These are phyloP conservation scores for Sphaerulina vaccinii DNA, from an alignment of 2,329 filamentous ascomycete genomes.

Conservation along the genomic window DNA sequence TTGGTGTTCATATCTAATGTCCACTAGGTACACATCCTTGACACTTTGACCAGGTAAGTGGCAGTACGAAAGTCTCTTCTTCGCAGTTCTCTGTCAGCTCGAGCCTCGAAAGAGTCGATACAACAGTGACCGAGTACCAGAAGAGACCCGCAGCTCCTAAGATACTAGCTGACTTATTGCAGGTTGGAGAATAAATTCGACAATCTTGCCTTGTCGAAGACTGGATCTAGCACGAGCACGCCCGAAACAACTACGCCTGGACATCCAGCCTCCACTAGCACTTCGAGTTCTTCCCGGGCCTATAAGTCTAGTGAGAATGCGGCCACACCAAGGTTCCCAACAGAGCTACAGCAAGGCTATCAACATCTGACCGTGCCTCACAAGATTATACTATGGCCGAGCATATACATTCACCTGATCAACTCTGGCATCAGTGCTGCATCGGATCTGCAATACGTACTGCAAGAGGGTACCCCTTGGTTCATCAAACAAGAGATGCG, in stretches of 20 bases:
- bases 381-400: constrained; percentile 53
- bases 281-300: constrained; percentile 14
- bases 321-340: constrained; percentile 16
- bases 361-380: constrained; percentile 46
- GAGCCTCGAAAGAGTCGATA: too few species aligned
- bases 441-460: constrained; percentile 38
- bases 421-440: constrained; percentile 37
- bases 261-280: constrained; percentile 12
- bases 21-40: constrained; percentile 61
- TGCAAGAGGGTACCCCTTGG: constrained; percentile 43
- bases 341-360: constrained; percentile 25
- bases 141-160: too few species aligned
- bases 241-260: constrained; percentile 21
- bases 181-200: constrained; percentile 59
- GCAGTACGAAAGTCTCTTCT: too few species aligned
- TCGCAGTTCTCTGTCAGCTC: too few species aligned
- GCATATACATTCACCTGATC: constrained; percentile 39
- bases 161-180: too few species aligned
- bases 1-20: too few species aligned
- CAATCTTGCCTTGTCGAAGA: constrained; percentile 30
- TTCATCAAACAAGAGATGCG: constrained; percentile 39
- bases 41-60: constrained; percentile 55
- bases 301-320: constrained; percentile 13
- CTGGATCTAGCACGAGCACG: constrained; percentile 17
- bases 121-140: too few species aligned